Base-by-base conservation (phyloP, 2,329 filamentous ascomycete species). In the Microsporum canis region DNA sequence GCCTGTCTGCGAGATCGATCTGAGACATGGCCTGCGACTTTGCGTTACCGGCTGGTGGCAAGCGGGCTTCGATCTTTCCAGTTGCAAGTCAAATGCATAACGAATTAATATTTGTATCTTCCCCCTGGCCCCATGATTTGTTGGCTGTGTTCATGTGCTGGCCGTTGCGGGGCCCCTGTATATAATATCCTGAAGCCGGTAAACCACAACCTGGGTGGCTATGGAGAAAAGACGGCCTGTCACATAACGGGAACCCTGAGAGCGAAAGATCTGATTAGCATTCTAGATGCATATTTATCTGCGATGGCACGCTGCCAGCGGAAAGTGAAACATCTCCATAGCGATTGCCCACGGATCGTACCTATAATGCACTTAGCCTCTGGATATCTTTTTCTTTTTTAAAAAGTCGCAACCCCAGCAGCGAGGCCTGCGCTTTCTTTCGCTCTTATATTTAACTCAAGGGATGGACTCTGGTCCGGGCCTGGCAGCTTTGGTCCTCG, bases 271-370 rank as follows among this genome's bases (percentile, higher is more conserved):
- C 51, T 55, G 51, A n/a, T 34, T 55, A 36, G 33, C 31, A 55
- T 29, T 38, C 5, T n/a, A 17, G 17, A 5, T 34, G 1, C 3
- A 36, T 36, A n/a, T 31, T 17, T 12, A 3, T 7, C 51, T 43
- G 31, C 31, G 17, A 55, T 34, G 51, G 14, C 31, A 34, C 14
- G 51, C 51, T 55, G 51, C 51, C 51, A 55, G 51, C 31, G 51
- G 51, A 36, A 43, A 55, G 51, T 55, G 51, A 38, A 55, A 55
- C 33, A n/a, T 34, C 51, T 36, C 51, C 51, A 55, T 55, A 17
- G 51, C 31, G 51, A 31, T 55, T 55, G 51, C 51, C 51, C 51
- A n/a, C 8, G 51, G 10, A 51, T 12, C 23, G 14, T 23, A 36
- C 31, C 17, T 55, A 55, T 34, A 10, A 33, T 31, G 29, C 17